phyloP scores from a whole-genome alignment of 805 yeast species.

The Dipodascus geniculatus region DNA sequence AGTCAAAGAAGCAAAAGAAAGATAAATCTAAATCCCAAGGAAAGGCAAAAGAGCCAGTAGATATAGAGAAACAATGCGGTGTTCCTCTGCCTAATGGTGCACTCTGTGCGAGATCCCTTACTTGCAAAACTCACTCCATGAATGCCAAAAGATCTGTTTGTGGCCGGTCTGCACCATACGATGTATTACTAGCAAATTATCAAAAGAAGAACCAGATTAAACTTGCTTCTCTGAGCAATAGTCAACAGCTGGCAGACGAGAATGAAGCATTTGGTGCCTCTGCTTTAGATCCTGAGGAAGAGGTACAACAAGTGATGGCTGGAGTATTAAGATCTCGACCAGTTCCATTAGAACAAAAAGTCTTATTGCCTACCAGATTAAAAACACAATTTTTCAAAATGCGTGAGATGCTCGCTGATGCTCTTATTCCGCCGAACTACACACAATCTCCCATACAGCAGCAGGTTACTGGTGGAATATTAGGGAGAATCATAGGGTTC shows the following conservation, averaged over 20 bases:
- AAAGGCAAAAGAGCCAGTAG: constrained; percentile 71
- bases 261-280: constrained; percentile 21
- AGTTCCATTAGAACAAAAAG: constrained; percentile 69
- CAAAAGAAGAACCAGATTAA: constrained; percentile 90
- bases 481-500: constrained; percentile 68
- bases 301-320: constrained; percentile 79
- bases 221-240: constrained; percentile 40
- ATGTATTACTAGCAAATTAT: constrained; percentile 72
- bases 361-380: constrained; percentile 54
- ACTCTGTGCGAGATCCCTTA: constrained; percentile 86
- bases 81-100: constrained; percentile 92
- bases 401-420: constrained; percentile 91
- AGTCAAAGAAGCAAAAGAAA: constrained; percentile 4
- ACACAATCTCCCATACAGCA: constrained; percentile 37
- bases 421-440: constrained; percentile 30
- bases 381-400: constrained; percentile 69
- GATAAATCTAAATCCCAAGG: constrained; percentile 20
- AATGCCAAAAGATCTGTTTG: constrained; percentile 93
- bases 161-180: constrained; percentile 90
- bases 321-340: constrained; percentile 76
- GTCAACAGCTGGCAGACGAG: constrained; percentile 26
- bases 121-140: constrained; percentile 97
- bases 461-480: constrained; percentile 54
- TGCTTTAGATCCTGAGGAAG: constrained; percentile 77
- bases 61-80: constrained; percentile 92